A percentile compares a stretch with the other conserved stretches of the same genome.
phyloP scores from a whole-genome alignment of 352 stramenopile species.

The Elongisporangium undulatum region DNA sequence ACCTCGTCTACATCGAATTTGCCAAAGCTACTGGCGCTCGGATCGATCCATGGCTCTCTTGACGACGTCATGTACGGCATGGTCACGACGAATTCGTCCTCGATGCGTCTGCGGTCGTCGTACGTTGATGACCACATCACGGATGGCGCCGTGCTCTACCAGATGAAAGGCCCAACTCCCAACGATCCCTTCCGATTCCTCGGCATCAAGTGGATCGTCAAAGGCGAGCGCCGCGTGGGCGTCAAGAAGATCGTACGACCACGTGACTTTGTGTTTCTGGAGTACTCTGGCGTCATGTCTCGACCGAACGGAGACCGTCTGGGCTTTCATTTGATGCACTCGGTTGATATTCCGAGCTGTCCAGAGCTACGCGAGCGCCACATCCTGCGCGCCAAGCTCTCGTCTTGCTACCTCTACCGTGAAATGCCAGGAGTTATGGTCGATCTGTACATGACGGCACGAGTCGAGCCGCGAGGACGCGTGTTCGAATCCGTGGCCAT shows the following conservation, averaged over 20 bases:
- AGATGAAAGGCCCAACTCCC: constrained; percentile 34
- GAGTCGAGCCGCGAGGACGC: constrained; percentile 39
- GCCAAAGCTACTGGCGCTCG: constrained; percentile 34
- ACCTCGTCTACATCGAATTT: constrained; percentile 4
- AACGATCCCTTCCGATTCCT: constrained; percentile 47
- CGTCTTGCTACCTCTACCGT: constrained; percentile 52
- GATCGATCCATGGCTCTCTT: constrained; percentile 29
- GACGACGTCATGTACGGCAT: constrained; percentile 65
- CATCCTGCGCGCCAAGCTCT: constrained; percentile 43
- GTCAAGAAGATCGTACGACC: constrained; percentile 30
- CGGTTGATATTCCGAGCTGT: constrained; percentile 30
- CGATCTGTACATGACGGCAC: constrained; percentile 60
- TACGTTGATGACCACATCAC: constrained; percentile 48
- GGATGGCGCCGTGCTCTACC: constrained; percentile 35
- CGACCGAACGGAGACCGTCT: constrained; percentile 39
- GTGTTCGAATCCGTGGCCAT: constrained; percentile 40
- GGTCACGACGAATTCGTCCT: constrained; percentile 28
- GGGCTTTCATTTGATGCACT: constrained; percentile 55
- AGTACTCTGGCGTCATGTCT: constrained; percentile 46
- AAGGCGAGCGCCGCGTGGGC: constrained; percentile 22
- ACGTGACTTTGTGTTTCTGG: constrained; percentile 49
- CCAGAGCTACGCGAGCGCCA: constrained; percentile 28
- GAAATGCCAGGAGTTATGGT: constrained; percentile 42
- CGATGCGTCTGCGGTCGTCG: constrained; percentile 31
- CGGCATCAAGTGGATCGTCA: constrained; percentile 57